A percentile compares a stretch with the other conserved stretches of the same genome.
These are phyloP conservation scores for Ilyonectria sp. DNA, from an alignment of 2,329 filamentous ascomycete species.

Conservation along the genomic window DNA sequence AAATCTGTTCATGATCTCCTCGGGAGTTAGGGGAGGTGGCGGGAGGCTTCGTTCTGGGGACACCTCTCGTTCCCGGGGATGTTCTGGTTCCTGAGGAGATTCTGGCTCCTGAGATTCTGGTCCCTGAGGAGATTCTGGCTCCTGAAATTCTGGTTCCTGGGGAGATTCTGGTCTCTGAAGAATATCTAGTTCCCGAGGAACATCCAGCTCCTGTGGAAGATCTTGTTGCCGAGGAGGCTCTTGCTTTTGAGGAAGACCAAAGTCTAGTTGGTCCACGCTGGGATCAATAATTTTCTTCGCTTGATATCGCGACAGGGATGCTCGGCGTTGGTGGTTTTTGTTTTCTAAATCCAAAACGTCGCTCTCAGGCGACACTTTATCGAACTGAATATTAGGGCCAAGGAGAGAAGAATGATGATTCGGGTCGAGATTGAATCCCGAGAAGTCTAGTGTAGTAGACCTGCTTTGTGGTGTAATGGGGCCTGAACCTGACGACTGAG, in stretches of 20 bases:
- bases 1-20: conserved; percentile 41
- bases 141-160: neutral
- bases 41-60: conserved; percentile 23
- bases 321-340: conserved; percentile 13
- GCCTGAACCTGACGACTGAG: conserved; percentile 26
- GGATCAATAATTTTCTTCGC: conserved; percentile 30
- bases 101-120: neutral
- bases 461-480: conserved; percentile 25
- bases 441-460: neutral
- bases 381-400: conserved; percentile 30
- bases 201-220: neutral
- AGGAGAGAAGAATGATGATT: conserved; percentile 19
- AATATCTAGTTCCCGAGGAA: conserved; percentile 17
- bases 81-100: neutral
- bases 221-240: neutral
- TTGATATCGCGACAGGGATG: conserved; percentile 31
- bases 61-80: neutral
- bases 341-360: neutral
- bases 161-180: neutral
- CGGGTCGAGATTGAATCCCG: conserved; percentile 10
- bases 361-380: neutral
- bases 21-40: conserved; percentile 27
- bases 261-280: conserved; percentile 26
- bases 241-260: conserved; percentile 27
- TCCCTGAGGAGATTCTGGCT: too few species aligned